phyloP scores from a whole-genome alignment of 2,329 filamentous ascomycete species.

The Colletotrichum simmondsii region DNA sequence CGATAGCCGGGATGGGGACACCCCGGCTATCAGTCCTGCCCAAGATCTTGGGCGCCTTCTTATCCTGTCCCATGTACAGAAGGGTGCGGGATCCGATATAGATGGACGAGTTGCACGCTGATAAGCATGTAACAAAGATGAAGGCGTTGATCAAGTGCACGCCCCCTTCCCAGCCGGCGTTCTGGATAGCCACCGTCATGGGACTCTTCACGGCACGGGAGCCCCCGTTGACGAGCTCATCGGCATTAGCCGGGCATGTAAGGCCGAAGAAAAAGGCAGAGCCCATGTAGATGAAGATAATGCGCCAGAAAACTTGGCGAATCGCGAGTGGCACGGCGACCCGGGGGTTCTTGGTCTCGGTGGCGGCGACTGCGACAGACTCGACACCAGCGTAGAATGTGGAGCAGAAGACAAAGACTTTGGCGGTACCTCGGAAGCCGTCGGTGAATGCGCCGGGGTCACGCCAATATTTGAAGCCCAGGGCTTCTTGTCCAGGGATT shows the following conservation, averaged over 20 bases:
- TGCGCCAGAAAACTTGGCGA: constrained; percentile 70
- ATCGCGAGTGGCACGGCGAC: constrained; percentile 67
- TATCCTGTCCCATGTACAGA: constrained; percentile 79
- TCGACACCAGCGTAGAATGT: constrained; percentile 78
- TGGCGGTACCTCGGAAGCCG: constrained; percentile 74
- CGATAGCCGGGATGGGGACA: constrained; percentile 68
- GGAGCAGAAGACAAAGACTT: constrained; percentile 76
- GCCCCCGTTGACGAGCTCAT: constrained; percentile 68
- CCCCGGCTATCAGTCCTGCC: constrained; percentile 75
- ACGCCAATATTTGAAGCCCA: constrained; percentile 79
- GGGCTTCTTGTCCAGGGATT: constrained; percentile 63
- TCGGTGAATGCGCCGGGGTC: constrained; percentile 76
- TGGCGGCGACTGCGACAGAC: constrained; percentile 71
- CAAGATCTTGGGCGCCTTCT: constrained; percentile 77
- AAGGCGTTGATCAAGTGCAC: constrained; percentile 83
- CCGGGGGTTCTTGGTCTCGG: constrained; percentile 68
- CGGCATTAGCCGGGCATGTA: constrained; percentile 76
- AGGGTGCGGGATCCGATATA: constrained; percentile 82
- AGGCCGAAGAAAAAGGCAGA: constrained; percentile 80
- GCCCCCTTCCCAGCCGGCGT: constrained; percentile 77
- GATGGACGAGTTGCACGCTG: constrained; percentile 79
- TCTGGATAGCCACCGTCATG: constrained; percentile 79
- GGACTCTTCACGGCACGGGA: constrained; percentile 76
- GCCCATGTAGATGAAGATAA: constrained; percentile 74
- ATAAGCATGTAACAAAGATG: constrained; percentile 78